Percentiles rank a stretch among this genome's conserved stretches.
phyloP scores from a whole-genome alignment of 257 asterid species.

The Linderniella brevidens region DNA sequence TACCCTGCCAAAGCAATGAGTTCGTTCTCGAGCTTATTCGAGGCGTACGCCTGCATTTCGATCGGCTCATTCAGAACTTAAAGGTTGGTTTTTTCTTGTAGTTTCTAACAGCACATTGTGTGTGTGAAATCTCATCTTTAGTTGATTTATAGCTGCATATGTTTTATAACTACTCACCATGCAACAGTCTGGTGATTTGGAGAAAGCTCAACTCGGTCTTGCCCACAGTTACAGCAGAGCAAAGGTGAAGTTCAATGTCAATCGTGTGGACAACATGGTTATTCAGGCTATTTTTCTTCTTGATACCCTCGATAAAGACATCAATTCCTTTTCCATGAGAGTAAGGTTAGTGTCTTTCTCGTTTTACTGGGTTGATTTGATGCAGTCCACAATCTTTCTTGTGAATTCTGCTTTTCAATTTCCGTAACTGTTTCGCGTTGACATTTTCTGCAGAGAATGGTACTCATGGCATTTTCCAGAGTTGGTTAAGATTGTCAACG shows the following conservation, averaged over 20 bases:
- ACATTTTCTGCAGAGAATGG: conserved; percentile 60
- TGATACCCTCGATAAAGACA: conserved; percentile 90
- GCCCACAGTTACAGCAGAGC: conserved; percentile 96
- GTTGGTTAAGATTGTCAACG: conserved; percentile 66
- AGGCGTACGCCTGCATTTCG: conserved; percentile 74
- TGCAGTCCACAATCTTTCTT: background rate
- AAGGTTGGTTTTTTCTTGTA: conserved; percentile 34
- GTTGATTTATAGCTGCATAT: no score
- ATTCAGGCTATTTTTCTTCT: conserved; percentile 89
- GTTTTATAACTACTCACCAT: no score
- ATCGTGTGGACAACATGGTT: conserved; percentile 95
- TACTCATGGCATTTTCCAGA: conserved; percentile 98
- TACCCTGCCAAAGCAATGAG: conserved; percentile 83
- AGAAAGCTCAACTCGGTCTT: conserved; percentile 90
- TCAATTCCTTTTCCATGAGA: conserved; percentile 91
- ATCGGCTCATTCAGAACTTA: conserved; percentile 38
- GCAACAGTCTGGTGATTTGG: conserved; percentile 70
- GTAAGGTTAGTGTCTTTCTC: conserved; percentile 39
- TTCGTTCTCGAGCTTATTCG: conserved; percentile 78
- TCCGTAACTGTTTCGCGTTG: background rate
- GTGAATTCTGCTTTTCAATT: background rate
- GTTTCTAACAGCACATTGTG: background rate
- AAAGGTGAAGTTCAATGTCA: conserved; percentile 91
- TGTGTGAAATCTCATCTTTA: no score
- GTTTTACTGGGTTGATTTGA: background rate